These are phyloP conservation scores for Penicillium fimorum DNA, from an alignment of 495 filamentous ascomycete genomes.

Conservation along the genomic window DNA sequence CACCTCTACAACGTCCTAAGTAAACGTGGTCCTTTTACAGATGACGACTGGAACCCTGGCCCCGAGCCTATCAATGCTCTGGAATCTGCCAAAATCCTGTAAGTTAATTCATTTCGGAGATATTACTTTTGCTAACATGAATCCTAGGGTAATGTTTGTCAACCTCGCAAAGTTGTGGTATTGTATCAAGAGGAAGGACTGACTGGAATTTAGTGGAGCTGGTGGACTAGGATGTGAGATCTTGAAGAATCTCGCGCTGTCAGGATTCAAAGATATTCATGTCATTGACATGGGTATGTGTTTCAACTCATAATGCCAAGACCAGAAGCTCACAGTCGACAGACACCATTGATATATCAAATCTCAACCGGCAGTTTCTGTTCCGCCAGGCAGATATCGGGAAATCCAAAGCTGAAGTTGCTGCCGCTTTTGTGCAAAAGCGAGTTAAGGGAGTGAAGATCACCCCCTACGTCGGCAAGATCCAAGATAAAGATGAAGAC, in stretches of 20 bases:
- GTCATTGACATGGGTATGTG: slow-evolving; percentile 94
- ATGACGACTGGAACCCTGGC: slow-evolving; percentile 64
- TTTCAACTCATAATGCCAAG: background rate
- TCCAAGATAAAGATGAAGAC: slow-evolving; percentile 95
- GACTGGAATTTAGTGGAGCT: slow-evolving; percentile 64
- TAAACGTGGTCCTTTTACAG: slow-evolving; percentile 74
- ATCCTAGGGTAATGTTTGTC: slow-evolving; percentile 39
- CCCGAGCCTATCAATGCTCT: slow-evolving; percentile 58
- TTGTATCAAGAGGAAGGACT: slow-evolving; percentile 7
- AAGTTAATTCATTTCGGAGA: slow-evolving; percentile 26
- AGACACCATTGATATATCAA: slow-evolving; percentile 98
- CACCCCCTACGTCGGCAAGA: slow-evolving; percentile 87
- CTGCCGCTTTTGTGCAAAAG: slow-evolving; percentile 84
- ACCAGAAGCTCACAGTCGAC: slow-evolving; percentile 20
- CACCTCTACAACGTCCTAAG: slow-evolving; percentile 76
- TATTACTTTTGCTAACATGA: slow-evolving; percentile 21
- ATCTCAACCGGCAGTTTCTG: slow-evolving; percentile 96
- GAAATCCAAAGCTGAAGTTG: slow-evolving; percentile 89
- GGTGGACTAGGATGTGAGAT: slow-evolving; percentile 97
- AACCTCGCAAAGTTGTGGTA: background rate
- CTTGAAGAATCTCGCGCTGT: slow-evolving; percentile 91
- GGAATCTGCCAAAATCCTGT: slow-evolving; percentile 69
- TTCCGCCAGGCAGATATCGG: slow-evolving; percentile 93
- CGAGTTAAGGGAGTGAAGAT: slow-evolving; percentile 89
- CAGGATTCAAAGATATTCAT: slow-evolving; percentile 94